These are phyloP conservation scores for Penicillium vulpinum DNA, from an alignment of 2,329 filamentous ascomycete genomes.

Conservation along the genomic window DNA sequence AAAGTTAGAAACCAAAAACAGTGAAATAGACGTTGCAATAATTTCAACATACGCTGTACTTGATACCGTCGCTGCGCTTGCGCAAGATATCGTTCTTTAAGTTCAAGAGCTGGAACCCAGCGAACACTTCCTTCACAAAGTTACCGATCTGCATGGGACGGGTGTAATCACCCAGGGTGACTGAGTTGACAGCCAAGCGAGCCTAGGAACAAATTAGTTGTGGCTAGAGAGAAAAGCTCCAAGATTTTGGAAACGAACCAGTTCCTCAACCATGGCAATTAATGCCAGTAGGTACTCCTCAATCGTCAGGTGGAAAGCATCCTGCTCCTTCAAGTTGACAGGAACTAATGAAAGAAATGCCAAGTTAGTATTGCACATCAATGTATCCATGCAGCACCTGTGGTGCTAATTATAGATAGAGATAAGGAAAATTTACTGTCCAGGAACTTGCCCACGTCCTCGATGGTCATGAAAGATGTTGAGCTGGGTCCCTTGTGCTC, in stretches of 20 bases:
- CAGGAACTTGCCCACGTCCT: conserved; percentile 78
- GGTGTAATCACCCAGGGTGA: conserved; percentile 84
- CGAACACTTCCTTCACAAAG: conserved; percentile 93
- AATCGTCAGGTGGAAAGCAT: conserved; percentile 92
- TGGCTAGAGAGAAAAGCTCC: not conserved
- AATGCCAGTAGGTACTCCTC: conserved; percentile 94
- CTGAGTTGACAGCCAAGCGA: conserved; percentile 88
- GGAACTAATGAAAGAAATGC: conserved; percentile 60
- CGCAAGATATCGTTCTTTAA: conserved; percentile 92
- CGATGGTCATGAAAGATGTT: conserved; percentile 77
- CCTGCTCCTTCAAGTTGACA: conserved; percentile 83
- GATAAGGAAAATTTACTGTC: conserved; percentile 56
- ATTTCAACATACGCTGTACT: conserved; percentile 66
- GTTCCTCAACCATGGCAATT: conserved; percentile 84
- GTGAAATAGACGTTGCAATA: not conserved
- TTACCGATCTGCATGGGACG: conserved; percentile 83
- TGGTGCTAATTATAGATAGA: conserved; percentile 1
- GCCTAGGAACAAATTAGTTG: conserved; percentile 46
- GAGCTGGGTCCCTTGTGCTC: conserved; percentile 55
- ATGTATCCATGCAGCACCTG: not conserved
- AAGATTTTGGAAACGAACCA: conserved; percentile 50
- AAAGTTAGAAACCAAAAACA: not conserved
- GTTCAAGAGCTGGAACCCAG: conserved; percentile 95
- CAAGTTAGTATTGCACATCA: conserved; percentile 1
- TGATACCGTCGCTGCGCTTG: conserved; percentile 86